Base-by-base conservation (phyloP, 306 rosid species). In the Spatholobus suberectus region DNA sequence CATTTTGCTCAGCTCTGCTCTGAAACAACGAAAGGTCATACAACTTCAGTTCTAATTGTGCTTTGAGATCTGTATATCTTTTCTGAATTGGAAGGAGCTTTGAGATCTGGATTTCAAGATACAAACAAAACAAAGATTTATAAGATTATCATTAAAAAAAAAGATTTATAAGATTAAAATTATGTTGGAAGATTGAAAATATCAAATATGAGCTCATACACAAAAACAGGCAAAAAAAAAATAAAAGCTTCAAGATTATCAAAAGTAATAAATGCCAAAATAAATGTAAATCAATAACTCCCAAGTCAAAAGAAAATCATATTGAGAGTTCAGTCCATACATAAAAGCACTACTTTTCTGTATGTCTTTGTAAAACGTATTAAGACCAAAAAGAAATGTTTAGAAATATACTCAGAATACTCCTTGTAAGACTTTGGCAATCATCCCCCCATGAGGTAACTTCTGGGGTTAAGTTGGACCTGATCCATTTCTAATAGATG, bases 1-100 rank as follows among this genome's bases (percentile, higher is more conserved):
- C 99, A 85, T 96, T 96, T 83, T 96, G 96, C 89, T 92, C 96
- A 69, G 94, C 97, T 88, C 99, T 92, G 62, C 85, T 92, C 85
- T 91, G 97, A 83, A 93, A 96, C 75, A 96, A 79, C 26, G 93
- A 88, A 75, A 96, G 98, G 85, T 96, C 98, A 76, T 93, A 87
- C 37, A 69, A 79, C 73, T 93, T 96, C 35, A 96, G 94, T 89
- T 96, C 98, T 49, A 96, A 88, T 55, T 91, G 93, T 80, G 89
- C 69, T 84, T 91, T 93, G 71, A 93, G 90, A 79, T 87, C 92
- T 58, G 51, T 83, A 89, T 88, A 93, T 78, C 86, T 92, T 74
- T 92, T 93, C 77, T 93, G 91, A 81, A 90, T 94, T 37, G 99
- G 99, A 79, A 86, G 85, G 76, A 96, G 90, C 85, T 91, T 90